Base-by-base conservation (phyloP, 2,329 filamentous ascomycete genomes). In the Rhexocercosporidium sp. region DNA sequence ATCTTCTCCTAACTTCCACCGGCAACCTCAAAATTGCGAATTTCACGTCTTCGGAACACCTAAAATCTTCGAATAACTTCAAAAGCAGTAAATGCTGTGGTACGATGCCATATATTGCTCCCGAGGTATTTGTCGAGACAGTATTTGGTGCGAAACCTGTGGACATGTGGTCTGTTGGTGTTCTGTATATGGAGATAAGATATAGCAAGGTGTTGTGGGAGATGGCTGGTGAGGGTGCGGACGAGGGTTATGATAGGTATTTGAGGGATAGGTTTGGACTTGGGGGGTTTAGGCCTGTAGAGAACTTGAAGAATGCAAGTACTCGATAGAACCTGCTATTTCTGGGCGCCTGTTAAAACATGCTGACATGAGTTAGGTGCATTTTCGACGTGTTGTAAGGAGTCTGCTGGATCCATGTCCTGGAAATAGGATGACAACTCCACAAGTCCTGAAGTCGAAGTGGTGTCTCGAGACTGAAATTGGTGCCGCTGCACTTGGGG, bases 121-220 rank as follows among this genome's bases (percentile, higher is more conserved):
- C 66, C 16, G 66, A 67, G 29, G 66, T 57, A 18, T 57, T 67
- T 16, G 16, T 64, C 8, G 27, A 46, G 16, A 29, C 22, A 3
- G 16, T 2, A 2, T 64, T 64, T 27, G 61, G 62, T 34, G 44
- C 31, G 18, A 61, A 51, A 18, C 3, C 54, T 1, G 65, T 67
- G 8, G 65, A 67, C 49, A 61, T 67, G 61, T 67, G 65, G 65
- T 61, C 65, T 4, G 31, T 57, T 3, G 65, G 54, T 5, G 16
- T 67, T 1, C 11, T 64, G 27, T 67, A 67, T 22, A 54, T 67
- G 46, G 61, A 64, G 54, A 67, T 67, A 61, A 44, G 61, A 29
- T 34, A 16, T 14, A 61, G 65, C 6, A 61, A n/a, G n/a, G 20
- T 46, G 22, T 41, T 64, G 16, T 67, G 65, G 65, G 41, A 22